Conservation (phyloP, 2,329 filamentous ascomycete species). For the Neonectria magnoliae region DNA sequence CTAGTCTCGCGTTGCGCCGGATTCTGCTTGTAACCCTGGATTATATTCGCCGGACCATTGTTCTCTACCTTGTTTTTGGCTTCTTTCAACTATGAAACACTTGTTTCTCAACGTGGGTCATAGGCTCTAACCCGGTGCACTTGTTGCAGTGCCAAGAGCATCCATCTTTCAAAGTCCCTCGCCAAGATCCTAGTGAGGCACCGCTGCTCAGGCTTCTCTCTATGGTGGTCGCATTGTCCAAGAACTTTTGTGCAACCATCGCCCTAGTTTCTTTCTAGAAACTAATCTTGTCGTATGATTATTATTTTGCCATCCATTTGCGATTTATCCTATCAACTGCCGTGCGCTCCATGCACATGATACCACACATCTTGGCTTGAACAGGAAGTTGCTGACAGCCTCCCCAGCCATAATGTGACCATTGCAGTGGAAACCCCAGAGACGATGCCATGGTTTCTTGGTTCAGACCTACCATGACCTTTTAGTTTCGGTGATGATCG, state of each 20-base stretch:
- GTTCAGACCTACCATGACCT: not conserved
- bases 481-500: not conserved
- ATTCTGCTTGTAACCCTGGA: not conserved
- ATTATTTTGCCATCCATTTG: constrained; percentile 37
- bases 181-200: constrained; percentile 19
- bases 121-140: constrained; percentile 8
- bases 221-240: constrained; percentile 19
- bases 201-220: constrained; percentile 6
- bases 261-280: constrained; percentile 13
- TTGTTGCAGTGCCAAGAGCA: constrained; percentile 27
- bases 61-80: not conserved
- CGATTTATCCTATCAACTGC: constrained; percentile 26
- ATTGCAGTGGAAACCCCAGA: constrained; percentile 6
- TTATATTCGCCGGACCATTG: not conserved
- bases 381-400: constrained; percentile 38
- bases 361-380: constrained; percentile 24
- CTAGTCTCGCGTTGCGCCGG: not conserved
- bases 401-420: constrained; percentile 25
- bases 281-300: constrained; percentile 19
- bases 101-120: not conserved
- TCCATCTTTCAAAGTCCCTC: constrained; percentile 19
- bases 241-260: constrained; percentile 38
- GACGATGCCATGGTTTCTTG: constrained; percentile 13
- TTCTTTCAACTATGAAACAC: not conserved
- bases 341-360: constrained; percentile 20